These are phyloP conservation scores for Vitis hybrid DNA, from an alignment of 177 flowering plant genomes.

Conservation along the genomic window DNA sequence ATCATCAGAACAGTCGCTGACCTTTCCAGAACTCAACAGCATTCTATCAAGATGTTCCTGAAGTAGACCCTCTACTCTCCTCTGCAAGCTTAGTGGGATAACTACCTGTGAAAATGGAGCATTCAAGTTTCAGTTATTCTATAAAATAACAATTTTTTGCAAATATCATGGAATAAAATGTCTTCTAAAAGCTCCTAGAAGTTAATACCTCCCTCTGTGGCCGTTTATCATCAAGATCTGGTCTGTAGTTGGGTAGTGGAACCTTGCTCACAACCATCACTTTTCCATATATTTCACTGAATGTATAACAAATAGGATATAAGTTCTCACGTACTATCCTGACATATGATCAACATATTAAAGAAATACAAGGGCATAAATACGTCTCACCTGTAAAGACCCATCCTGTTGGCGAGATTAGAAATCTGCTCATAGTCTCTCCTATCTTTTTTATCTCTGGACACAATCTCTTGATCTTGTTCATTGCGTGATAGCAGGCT, in stretches of 20 bases:
- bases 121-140: not conserved
- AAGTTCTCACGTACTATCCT: not conserved
- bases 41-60: constrained; percentile 90
- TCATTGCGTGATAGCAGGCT: constrained; percentile 77
- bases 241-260: constrained; percentile 94
- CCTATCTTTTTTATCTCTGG: constrained; percentile 84
- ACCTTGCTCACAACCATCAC: constrained; percentile 96
- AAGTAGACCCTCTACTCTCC: constrained; percentile 93
- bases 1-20: constrained; percentile 23
- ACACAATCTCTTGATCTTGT: constrained; percentile 79
- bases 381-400: constrained; percentile 69
- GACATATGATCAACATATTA: not conserved
- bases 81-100: constrained; percentile 86
- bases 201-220: constrained; percentile 95
- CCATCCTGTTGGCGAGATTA: constrained; percentile 86
- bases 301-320: not conserved
- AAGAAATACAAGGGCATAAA: not conserved
- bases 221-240: constrained; percentile 97
- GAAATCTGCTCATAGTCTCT: constrained; percentile 96
- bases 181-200: not conserved
- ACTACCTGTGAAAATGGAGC: constrained; percentile 63
- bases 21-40: constrained; percentile 47
- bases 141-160: not conserved
- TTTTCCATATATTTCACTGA: constrained; percentile 86
- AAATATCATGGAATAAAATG: not conserved